Evolutionary conservation across 2,329 filamentous ascomycete species (phyloP).

Genomic region (Podosphaera xanthii): DNA sequence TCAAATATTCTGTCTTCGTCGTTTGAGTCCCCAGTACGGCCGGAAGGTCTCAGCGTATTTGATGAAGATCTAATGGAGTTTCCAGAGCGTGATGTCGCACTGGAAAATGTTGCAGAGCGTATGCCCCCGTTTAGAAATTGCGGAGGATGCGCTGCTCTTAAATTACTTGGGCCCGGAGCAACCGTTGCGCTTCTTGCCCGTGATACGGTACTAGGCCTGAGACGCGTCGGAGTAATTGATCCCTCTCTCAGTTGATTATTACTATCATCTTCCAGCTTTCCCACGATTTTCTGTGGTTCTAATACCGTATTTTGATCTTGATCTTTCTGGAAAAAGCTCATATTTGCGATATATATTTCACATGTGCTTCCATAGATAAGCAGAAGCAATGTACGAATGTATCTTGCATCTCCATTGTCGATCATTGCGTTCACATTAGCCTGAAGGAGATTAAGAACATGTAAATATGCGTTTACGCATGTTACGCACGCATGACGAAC

Average conservation of each 20-base stretch:
- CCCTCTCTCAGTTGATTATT: conserved; percentile 25
- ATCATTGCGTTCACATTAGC: conserved; percentile 41
- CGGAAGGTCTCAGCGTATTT: conserved; percentile 3
- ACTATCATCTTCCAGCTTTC: conserved; percentile 13
- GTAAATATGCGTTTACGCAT: conserved; percentile 39
- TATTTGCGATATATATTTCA: conserved; percentile 26
- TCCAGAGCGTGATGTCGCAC: conserved; percentile 53
- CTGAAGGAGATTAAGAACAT: conserved; percentile 36
- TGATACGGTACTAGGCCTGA: conserved; percentile 20
- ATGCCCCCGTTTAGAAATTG: conserved; percentile 26
- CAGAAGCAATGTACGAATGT: conserved; percentile 40
- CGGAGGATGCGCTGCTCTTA: conserved; percentile 25
- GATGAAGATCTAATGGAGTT: conserved; percentile 46
- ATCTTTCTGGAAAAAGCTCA: not conserved
- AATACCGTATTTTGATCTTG: not conserved
- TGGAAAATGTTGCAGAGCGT: conserved; percentile 25
- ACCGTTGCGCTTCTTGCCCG: conserved; percentile 16
- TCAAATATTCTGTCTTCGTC: conserved; percentile 70
- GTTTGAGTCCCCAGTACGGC: conserved; percentile 23
- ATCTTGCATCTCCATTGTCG: conserved; percentile 41
- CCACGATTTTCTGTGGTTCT: not conserved
- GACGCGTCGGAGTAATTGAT: conserved; percentile 29
- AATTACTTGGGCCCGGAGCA: conserved; percentile 14
- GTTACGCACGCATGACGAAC: conserved; percentile 40
- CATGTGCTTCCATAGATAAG: conserved; percentile 44